Conservation (phyloP, 1,284 basidiomycete species). For the Apiotrichum porosum region DNA sequence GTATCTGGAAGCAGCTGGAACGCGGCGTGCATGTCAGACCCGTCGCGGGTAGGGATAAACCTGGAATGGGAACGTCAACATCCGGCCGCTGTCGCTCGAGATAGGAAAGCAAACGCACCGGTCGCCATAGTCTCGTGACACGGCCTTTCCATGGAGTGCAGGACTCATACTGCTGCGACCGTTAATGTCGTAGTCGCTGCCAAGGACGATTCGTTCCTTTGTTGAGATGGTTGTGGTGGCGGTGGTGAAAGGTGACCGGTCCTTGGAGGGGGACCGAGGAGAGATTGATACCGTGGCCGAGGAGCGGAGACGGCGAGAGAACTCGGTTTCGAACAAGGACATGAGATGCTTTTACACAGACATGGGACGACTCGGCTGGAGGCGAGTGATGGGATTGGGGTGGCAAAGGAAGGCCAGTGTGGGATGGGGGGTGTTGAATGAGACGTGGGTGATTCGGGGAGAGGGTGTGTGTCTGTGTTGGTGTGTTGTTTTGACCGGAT, state of each 20-base stretch:
- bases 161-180: constrained; percentile 16
- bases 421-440: no score
- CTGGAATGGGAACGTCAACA: constrained; percentile 26
- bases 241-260: background rate
- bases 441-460: no score
- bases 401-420: no score
- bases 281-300: constrained; percentile 16
- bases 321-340: constrained; percentile 37
- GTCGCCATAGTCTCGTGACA: constrained; percentile 46
- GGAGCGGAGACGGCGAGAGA: constrained; percentile 31
- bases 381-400: no score
- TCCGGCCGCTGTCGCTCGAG: background rate
- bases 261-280: constrained; percentile 5
- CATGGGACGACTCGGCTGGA: constrained; percentile 6
- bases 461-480: no score
- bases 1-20: constrained; percentile 52
- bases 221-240: no score
- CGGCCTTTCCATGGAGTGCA: constrained; percentile 28
- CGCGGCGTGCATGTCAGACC: constrained; percentile 51
- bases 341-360: constrained; percentile 1
- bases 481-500: no score
- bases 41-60: constrained; percentile 55
- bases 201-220: constrained; percentile 33
- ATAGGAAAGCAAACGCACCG: constrained; percentile 29
- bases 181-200: constrained; percentile 2